Percentiles rank a stretch among this genome's conserved stretches.
These are phyloP conservation scores for Alternaria longipes DNA, from an alignment of 2,329 filamentous ascomycete species.

Conservation along the genomic window DNA sequence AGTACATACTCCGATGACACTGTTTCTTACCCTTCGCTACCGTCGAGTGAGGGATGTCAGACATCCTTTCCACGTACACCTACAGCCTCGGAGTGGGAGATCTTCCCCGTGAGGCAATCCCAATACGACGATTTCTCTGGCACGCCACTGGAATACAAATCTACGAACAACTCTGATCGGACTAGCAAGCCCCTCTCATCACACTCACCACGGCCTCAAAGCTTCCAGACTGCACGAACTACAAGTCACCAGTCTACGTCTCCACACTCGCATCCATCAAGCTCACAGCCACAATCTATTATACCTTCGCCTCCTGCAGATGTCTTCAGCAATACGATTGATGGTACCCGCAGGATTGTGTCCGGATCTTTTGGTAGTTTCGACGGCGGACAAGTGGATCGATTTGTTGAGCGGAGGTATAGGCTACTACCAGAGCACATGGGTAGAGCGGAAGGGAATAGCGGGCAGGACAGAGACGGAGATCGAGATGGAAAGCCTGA, in stretches of 20 bases:
- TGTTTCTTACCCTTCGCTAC: not conserved
- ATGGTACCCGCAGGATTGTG: conserved; percentile 4
- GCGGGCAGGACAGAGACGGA: not conserved
- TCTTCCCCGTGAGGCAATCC: not conserved
- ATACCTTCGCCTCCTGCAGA: not conserved
- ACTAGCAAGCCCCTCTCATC: conserved; percentile 4
- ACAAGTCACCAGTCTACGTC: not conserved
- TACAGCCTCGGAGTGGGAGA: not conserved
- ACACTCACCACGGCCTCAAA: not conserved
- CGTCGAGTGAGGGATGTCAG: not conserved
- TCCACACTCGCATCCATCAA: not conserved
- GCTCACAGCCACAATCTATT: too few relatives aligned
- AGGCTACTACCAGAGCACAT: not conserved
- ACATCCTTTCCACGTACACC: not conserved
- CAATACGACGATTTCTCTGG: not conserved
- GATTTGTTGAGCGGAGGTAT: conserved; percentile 21
- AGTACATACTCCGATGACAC: not conserved
- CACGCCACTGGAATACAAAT: not conserved
- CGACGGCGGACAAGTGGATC: not conserved
- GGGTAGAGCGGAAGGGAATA: not conserved
- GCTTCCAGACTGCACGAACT: not conserved
- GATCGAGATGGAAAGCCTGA: not conserved
- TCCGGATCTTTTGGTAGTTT: conserved; percentile 25
- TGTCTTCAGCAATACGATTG: not conserved
- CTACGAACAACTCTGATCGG: not conserved